phyloP scores from a whole-genome alignment of 2,329 filamentous ascomycete genomes.

The Nakataea oryzae region DNA sequence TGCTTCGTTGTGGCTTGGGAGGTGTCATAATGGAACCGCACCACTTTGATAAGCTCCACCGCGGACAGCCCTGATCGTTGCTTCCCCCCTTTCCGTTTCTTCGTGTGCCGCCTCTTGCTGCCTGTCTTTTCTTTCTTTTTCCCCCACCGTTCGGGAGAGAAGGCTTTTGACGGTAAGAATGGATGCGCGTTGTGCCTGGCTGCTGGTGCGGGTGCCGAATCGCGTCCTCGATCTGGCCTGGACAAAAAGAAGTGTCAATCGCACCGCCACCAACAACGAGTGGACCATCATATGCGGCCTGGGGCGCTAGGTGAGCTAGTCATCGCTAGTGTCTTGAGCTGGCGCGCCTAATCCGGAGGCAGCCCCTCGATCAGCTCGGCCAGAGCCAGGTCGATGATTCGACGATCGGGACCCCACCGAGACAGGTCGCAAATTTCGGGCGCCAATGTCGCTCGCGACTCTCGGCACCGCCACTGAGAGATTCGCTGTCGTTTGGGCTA shows the following conservation, averaged over 20 bases:
- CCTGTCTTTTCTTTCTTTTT: not conserved
- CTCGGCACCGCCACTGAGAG: not conserved
- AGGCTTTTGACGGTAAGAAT: not conserved
- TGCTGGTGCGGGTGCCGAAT: not conserved
- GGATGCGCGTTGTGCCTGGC: not conserved
- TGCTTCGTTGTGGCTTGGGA: not conserved
- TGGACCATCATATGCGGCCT: not conserved
- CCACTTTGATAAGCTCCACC: no score
- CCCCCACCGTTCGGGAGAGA: not conserved
- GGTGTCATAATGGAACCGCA: not conserved
- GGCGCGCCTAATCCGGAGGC: not conserved
- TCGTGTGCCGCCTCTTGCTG: not conserved
- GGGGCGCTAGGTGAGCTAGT: not conserved
- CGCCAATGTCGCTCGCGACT: not conserved
- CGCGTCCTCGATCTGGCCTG: no score
- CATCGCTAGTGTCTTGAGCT: not conserved
- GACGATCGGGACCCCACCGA: not conserved
- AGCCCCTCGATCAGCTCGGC: not conserved
- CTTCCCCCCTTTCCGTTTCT: no score
- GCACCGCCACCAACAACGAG: not conserved
- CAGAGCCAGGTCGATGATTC: not conserved
- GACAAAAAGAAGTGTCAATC: not conserved
- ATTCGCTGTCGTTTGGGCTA: not conserved
- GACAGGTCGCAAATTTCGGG: not conserved
- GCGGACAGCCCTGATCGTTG: no score